These are phyloP conservation scores for Colletotrichum phormii DNA, from an alignment of 2,329 filamentous ascomycete genomes.

Conservation along the genomic window DNA sequence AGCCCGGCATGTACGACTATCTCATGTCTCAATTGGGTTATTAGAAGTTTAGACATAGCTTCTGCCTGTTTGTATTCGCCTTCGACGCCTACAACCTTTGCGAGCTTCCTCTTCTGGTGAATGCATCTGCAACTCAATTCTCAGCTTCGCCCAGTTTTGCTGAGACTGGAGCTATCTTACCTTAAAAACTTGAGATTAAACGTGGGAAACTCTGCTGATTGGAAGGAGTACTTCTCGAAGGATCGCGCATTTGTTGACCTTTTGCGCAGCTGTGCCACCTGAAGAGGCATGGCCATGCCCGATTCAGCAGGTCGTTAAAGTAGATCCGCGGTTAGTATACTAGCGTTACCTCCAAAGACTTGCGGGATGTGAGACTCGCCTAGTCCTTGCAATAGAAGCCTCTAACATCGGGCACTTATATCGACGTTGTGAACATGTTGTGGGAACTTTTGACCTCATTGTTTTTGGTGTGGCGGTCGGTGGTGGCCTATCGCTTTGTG, in stretches of 20 bases:
- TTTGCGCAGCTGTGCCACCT: neutral
- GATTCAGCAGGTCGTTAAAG: slow-evolving; percentile 7
- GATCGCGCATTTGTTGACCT: neutral
- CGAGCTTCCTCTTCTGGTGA: neutral
- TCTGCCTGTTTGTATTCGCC: neutral
- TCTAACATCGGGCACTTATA: neutral
- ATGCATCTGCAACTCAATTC: neutral
- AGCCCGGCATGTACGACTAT: neutral
- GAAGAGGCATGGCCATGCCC: neutral
- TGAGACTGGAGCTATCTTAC: neutral
- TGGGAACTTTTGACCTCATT: neutral
- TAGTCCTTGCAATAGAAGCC: neutral
- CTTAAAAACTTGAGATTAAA: neutral
- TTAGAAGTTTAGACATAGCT: neutral
- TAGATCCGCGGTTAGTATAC: neutral
- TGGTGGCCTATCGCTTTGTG: neutral
- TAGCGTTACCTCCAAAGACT: neutral
- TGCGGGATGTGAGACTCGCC: neutral
- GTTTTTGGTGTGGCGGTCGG: neutral
- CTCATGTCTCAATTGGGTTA: neutral
- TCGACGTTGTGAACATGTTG: neutral
- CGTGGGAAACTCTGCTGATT: neutral
- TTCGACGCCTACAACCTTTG: neutral
- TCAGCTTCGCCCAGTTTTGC: neutral
- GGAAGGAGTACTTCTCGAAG: neutral